Evolutionary conservation across 73 alveolate species (phyloP).

Genomic region (Paramecium primaurelia): DNA sequence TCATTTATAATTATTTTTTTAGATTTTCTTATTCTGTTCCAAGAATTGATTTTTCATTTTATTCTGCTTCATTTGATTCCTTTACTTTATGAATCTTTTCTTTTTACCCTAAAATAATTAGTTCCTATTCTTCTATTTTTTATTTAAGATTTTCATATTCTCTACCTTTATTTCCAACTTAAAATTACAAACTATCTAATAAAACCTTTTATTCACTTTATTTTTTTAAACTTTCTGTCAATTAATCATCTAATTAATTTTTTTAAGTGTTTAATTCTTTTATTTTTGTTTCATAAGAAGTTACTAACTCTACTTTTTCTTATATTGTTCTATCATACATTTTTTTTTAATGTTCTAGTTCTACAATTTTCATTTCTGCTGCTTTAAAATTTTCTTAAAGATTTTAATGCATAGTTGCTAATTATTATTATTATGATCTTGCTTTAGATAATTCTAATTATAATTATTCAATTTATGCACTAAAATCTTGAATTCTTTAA

Average conservation of each 20-base stretch:
- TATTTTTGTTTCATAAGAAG: neutral
- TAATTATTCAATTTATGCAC: neutral
- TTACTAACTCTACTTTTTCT: neutral
- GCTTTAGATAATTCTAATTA: neutral
- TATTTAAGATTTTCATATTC: neutral
- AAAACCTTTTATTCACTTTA: neutral
- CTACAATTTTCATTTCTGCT: neutral
- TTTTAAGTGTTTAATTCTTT: neutral
- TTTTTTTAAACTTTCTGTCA: neutral
- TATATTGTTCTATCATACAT: neutral
- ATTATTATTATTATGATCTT: neutral
- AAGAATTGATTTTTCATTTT: neutral
- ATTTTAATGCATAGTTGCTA: neutral
- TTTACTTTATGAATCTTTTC: neutral
- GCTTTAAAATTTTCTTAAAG: neutral
- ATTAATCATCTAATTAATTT: neutral
- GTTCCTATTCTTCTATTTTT: neutral
- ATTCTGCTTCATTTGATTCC: neutral
- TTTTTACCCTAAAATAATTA: neutral
- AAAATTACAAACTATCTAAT: neutral
- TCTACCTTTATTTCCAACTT: neutral
- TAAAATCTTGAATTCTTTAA: neutral
- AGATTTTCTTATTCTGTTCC: neutral
- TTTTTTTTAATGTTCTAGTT: neutral
- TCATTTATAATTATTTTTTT: neutral